Conservation (phyloP, 306 rosid species). For the Sindora glabra region DNA sequence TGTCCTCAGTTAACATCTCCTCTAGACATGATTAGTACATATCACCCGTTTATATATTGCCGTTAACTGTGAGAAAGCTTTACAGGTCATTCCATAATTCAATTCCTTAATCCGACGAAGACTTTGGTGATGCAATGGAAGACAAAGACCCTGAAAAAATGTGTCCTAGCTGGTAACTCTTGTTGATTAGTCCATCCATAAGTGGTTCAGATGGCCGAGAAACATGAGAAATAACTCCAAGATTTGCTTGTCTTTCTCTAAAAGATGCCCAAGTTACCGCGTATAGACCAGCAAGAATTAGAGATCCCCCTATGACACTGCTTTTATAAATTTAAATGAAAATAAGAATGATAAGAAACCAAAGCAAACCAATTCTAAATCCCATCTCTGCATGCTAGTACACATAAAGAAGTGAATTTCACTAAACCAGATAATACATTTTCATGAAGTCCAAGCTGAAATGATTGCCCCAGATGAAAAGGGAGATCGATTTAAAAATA, state of each 20-base stretch:
- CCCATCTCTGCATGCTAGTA: not conserved
- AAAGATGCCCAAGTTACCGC: conserved; percentile 75
- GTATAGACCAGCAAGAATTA: conserved; percentile 75
- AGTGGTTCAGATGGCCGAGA: conserved; percentile 56
- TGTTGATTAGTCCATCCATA: conserved; percentile 26
- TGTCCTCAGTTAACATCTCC: too few species aligned
- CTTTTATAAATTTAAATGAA: conserved; percentile 16
- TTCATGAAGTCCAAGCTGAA: not conserved
- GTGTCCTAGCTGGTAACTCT: conserved; percentile 32
- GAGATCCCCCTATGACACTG: conserved; percentile 80
- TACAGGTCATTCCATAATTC: conserved; percentile 11
- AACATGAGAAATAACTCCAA: conserved; percentile 22
- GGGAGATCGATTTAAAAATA: not conserved
- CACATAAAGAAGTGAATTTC: too few species aligned
- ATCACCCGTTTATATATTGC: too few species aligned
- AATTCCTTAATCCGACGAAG: conserved; percentile 45
- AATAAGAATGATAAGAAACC: conserved; percentile 18
- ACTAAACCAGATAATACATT: too few species aligned
- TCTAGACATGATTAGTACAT: too few species aligned
- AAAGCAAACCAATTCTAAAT: not conserved
- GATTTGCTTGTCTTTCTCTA: conserved; percentile 43
- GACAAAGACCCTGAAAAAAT: conserved; percentile 28
- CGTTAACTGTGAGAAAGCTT: conserved; percentile 7
- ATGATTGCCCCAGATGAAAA: not conserved
- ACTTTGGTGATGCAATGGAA: conserved; percentile 30